Evolutionary conservation across 768 basidiomycete genomes (phyloP), one percentile per base, ranked within the genome.

Genomic region (Cystobasidium tubakii): DNA sequence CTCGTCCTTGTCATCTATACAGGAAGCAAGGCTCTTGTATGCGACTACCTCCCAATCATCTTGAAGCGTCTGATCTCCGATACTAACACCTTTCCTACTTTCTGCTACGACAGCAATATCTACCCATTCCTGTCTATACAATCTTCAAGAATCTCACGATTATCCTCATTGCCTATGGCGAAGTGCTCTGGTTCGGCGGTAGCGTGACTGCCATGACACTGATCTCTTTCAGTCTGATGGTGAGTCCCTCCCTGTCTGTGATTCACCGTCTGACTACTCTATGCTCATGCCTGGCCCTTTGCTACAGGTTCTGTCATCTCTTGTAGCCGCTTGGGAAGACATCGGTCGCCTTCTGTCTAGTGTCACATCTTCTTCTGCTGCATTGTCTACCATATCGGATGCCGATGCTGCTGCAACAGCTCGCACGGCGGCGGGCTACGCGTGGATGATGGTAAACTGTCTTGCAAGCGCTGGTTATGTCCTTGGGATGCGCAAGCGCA

Each of bases 91-190:
- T 6, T 39, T 21, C 13, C 21, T 1, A 50, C n/a, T 53, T 19
- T 43, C 25, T 19, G 2, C 34, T 36, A 19, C 13, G 13, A 4
- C 81, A 97, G 93, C 96, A 98, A 94, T 92, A 88, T 82, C 85
- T 99, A 62, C 90, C 88, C 76, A 98, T 99, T 82, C 96, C 96
- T 0, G 88, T 97, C 31, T 99, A 97, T 83, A 98, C 96, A 0
- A 98, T 99, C 76, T 98, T 98, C 86, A 99, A 99, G 83, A 99
- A 99, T 81, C 80, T 98, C 79, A 97, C 96, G n/a, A 99, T 98
- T 79, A 98, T 99, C 77, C 86, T 99, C 33, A 98, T 98, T 79
- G 94, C 96, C 9, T 96, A 99, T 80, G 96, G 96, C 44, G 96
- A 98, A 83, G 90, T 96, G 7, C 82, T 97, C 73, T 97, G 94